A percentile compares a stretch with the other conserved stretches of the same genome.
Conservation (phyloP, 768 basidiomycete genomes). For the Trametes gibbosa region DNA sequence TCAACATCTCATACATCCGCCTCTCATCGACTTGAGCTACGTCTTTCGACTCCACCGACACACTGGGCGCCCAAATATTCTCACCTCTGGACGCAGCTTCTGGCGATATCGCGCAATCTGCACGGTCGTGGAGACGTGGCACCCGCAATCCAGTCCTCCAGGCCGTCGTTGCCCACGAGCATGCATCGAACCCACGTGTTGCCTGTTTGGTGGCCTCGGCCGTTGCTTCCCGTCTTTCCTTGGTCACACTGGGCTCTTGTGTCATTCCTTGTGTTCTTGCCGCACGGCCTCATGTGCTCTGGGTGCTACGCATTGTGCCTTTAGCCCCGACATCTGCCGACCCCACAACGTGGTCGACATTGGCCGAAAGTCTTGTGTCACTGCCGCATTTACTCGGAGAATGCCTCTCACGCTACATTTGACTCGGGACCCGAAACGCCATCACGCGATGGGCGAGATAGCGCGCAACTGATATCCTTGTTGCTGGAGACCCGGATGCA, state of each 20-base stretch:
- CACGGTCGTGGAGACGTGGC: not conserved
- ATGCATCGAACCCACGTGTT: no score
- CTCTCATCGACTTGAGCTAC: not conserved
- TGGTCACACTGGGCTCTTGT: not conserved
- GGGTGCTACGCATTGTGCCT: not conserved
- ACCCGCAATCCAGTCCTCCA: no score
- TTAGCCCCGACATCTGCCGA: no score
- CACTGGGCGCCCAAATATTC: not conserved
- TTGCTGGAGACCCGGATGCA: not conserved
- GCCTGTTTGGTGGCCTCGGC: no score
- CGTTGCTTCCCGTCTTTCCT: no score
- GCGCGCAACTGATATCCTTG: not conserved
- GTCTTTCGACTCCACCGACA: no score
- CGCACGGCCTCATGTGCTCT: not conserved
- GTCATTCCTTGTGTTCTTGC: not conserved
- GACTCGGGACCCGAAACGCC: slow-evolving; percentile 11
- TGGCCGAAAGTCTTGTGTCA: not conserved
- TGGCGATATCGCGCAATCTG: no score
- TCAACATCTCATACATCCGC: no score
- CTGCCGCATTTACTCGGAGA: slow-evolving; percentile 11
- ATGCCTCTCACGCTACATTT: slow-evolving; percentile 8
- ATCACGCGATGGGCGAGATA: not conserved
- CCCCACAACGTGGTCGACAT: not conserved
- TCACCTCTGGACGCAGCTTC: not conserved
- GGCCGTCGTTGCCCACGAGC: no score